A percentile compares a stretch with the other conserved stretches of the same genome.
Conservation (phyloP, 345 rosid species). For the Atalantia buxifolia region DNA sequence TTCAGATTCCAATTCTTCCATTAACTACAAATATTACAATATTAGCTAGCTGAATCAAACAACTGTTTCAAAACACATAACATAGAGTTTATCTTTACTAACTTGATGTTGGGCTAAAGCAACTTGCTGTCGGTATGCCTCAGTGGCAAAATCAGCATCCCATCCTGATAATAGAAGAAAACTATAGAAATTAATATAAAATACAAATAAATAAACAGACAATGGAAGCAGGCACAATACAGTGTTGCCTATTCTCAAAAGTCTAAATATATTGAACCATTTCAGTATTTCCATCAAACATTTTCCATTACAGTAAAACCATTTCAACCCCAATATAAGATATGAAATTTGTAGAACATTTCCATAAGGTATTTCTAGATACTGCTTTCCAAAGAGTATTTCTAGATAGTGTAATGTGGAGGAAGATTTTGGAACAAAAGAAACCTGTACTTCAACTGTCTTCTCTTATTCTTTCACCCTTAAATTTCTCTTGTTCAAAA, state of each 20-base stretch:
- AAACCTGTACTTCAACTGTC: not conserved
- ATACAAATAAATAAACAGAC: not conserved
- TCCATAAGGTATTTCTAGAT: not conserved
- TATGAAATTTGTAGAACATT: not conserved
- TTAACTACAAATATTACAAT: constrained; percentile 48
- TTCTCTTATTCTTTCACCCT: not conserved
- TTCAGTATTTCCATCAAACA: not conserved
- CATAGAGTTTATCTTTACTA: constrained; percentile 18
- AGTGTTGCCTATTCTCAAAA: not conserved
- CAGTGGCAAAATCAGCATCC: constrained; percentile 99
- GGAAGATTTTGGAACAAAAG: not conserved
- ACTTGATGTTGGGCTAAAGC: constrained; percentile 95
- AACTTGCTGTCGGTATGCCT: constrained; percentile 98
- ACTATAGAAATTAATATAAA: constrained; percentile 2
- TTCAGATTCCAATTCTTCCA: constrained; percentile 93
- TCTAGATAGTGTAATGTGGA: not conserved
- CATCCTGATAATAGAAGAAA: constrained; percentile 52
- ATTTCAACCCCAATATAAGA: not conserved
- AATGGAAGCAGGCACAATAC: not conserved
- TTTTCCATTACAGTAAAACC: not conserved
- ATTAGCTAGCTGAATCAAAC: constrained; percentile 10
- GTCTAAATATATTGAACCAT: not conserved
- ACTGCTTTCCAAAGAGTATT: not conserved
- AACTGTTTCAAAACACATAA: not conserved
- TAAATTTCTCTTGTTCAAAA: not conserved